Percentiles rank a stretch among this genome's conserved stretches.
Conservation (phyloP, 371 early-diverging fungal genomes). For the Quaeritorhiza haematococci region DNA sequence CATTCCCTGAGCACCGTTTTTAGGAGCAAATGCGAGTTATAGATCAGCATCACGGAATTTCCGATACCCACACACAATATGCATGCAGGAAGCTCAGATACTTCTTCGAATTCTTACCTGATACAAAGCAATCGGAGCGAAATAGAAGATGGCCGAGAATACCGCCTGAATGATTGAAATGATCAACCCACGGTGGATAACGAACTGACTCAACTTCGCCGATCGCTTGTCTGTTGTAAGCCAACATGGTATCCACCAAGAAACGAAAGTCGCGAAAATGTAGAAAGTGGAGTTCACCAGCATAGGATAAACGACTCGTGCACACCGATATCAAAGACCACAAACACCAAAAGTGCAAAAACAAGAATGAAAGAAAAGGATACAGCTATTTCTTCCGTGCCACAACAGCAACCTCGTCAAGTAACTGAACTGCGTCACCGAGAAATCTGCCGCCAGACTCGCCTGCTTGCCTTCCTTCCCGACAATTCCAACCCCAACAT, state of each 20-base stretch:
- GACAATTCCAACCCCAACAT: constrained; percentile 67
- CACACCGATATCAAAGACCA: too few relatives aligned
- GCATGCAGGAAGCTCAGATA: background rate
- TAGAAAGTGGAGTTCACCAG: too few relatives aligned
- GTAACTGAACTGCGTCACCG: constrained; percentile 53
- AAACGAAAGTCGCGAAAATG: too few relatives aligned
- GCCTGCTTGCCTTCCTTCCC: constrained; percentile 71
- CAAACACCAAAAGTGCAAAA: too few relatives aligned
- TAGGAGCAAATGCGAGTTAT: too few relatives aligned
- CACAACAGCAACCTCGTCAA: constrained; percentile 41
- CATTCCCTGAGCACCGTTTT: constrained; percentile 56
- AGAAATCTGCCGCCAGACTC: constrained; percentile 58
- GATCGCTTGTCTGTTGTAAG: constrained; percentile 75
- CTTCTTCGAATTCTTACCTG: constrained; percentile 49
- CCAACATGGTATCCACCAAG: too few relatives aligned
- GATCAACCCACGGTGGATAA: constrained; percentile 98
- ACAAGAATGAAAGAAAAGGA: too few relatives aligned
- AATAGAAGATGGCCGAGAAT: constrained; percentile 96
- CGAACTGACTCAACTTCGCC: constrained; percentile 94
- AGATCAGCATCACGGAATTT: too few relatives aligned
- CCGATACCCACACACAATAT: too few relatives aligned
- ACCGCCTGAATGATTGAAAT: constrained; percentile 98
- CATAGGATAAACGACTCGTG: too few relatives aligned
- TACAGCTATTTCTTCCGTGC: too few relatives aligned
- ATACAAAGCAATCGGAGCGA: constrained; percentile 96